Base-by-base conservation (phyloP, 2,329 filamentous ascomycete genomes). In the Monosporascus cannonballus region DNA sequence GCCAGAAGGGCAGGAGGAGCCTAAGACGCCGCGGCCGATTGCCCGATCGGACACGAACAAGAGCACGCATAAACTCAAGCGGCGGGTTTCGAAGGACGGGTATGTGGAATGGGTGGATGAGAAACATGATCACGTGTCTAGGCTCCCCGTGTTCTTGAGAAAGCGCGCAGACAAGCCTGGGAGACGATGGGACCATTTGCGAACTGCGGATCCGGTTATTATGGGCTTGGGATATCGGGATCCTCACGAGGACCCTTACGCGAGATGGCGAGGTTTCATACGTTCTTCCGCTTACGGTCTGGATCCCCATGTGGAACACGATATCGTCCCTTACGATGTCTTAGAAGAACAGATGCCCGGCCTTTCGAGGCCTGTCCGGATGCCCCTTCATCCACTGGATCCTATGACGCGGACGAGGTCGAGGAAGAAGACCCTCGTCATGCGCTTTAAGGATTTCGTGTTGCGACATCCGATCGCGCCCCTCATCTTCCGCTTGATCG, bases 381-480 rank as follows among this genome's bases (percentile, higher is more conserved):
- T 67, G 56, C 69, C 71, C 51, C 66, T 71, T 58, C 69, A 72
- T 52, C 64, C 69, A 8, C 62, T 71, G 39, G 70, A 72, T 61
- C 64, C 68, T 22, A 69, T 68, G 50, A 62, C 62, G 54, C 61
- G 67, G 48, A 57, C 65, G 52, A 60, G 59, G 4, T 64, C 65
- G 3, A 64, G 67, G 51, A 70, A 71, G 57, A 67, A 65, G 52
- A 66, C 63, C 38, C 66, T 62, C 51, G 59, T 71, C 56, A 81
- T 83, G 65, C 79, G 84, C 51, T 70, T 87, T 49, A 87, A 87
- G 76, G 78, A 80, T 50, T 80, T 83, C 38, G 76, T 95, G 27
- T 76, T 96, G 63, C 85, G 86, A 54, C 90, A 92, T 64, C 87
- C 91, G 14, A 85, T 96, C 58, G 87, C 96, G 1, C 94, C 94